These are phyloP conservation scores for Haemoproteus tartakovskyi DNA, from an alignment of 169 alveolate species.

Conservation along the genomic window DNA sequence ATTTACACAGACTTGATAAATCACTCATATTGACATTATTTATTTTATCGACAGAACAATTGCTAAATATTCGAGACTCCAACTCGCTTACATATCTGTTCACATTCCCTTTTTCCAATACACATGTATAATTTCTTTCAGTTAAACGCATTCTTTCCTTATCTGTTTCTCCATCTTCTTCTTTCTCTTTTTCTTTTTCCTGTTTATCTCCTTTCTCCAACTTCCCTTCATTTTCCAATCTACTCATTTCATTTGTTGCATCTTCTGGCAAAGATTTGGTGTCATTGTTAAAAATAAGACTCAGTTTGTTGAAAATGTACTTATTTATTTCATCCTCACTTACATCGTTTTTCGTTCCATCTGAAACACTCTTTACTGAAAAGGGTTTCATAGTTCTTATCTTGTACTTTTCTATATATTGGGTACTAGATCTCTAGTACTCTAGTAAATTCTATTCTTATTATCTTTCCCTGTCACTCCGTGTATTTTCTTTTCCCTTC, in stretches of 20 bases:
- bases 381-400: no score
- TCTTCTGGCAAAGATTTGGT: conserved; percentile 40
- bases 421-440: no score
- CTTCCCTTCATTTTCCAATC: conserved; percentile 15
- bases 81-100: not conserved
- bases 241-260: conserved; percentile 6
- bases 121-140: not conserved
- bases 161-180: not conserved
- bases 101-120: not conserved
- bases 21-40: conserved; percentile 41
- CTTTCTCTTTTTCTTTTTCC: conserved; percentile 3
- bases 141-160: not conserved
- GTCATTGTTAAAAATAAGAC: conserved; percentile 43
- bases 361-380: conserved; percentile 4
- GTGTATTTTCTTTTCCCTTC: no score
- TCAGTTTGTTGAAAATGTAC: conserved; percentile 34
- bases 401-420: no score
- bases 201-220: not conserved
- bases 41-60: conserved; percentile 6
- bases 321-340: conserved; percentile 28
- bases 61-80: conserved; percentile 10
- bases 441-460: no score
- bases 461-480: no score
- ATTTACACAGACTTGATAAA: conserved; percentile 20
- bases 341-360: conserved; percentile 10